Percentiles rank a stretch among this genome's conserved stretches.
These are phyloP conservation scores for Paragyromitra xinjiangensis DNA, from an alignment of 495 filamentous ascomycete genomes.

Conservation along the genomic window DNA sequence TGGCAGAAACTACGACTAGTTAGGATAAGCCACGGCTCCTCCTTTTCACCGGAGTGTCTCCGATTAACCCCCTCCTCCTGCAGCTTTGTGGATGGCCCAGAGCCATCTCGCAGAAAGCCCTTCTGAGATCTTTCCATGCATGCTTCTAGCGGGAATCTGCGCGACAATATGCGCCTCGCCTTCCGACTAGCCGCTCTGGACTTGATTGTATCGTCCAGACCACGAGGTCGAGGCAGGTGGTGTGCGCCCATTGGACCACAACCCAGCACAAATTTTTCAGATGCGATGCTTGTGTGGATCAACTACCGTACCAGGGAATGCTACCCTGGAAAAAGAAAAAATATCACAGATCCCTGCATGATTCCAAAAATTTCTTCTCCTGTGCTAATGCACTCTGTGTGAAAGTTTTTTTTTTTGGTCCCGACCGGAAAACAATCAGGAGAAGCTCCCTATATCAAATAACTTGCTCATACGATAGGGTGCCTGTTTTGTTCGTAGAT, in stretches of 20 bases:
- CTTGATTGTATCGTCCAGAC: conserved; percentile 14
- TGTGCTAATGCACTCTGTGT: neutral
- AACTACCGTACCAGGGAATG: conserved; percentile 29
- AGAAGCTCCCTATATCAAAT: neutral
- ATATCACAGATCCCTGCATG: conserved; percentile 12
- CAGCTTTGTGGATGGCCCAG: conserved; percentile 4
- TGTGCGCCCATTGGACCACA: conserved; percentile 18
- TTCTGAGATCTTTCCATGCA: conserved; percentile 46
- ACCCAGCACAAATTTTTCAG: neutral
- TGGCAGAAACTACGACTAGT: conserved; percentile 11
- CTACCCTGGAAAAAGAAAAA: conserved; percentile 11
- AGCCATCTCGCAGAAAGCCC: conserved; percentile 26
- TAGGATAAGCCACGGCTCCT: neutral
- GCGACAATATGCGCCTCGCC: conserved; percentile 10
- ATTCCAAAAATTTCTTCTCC: conserved; percentile 16
- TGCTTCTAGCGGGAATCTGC: conserved; percentile 35
- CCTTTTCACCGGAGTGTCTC: conserved; percentile 1
- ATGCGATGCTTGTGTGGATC: conserved; percentile 30
- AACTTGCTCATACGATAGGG: conserved; percentile 7
- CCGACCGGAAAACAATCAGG: neutral
- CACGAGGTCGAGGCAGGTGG: neutral
- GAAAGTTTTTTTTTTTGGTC: conserved; percentile 5
- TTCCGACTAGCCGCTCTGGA: conserved; percentile 28
- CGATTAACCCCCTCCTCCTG: conserved; percentile 1
- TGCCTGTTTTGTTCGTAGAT: too few relatives aligned